A percentile compares a stretch with the other conserved stretches of the same genome.
These are phyloP conservation scores for Crithidia sp. DNA, from an alignment of 208 protist genomes.

Conservation along the genomic window DNA sequence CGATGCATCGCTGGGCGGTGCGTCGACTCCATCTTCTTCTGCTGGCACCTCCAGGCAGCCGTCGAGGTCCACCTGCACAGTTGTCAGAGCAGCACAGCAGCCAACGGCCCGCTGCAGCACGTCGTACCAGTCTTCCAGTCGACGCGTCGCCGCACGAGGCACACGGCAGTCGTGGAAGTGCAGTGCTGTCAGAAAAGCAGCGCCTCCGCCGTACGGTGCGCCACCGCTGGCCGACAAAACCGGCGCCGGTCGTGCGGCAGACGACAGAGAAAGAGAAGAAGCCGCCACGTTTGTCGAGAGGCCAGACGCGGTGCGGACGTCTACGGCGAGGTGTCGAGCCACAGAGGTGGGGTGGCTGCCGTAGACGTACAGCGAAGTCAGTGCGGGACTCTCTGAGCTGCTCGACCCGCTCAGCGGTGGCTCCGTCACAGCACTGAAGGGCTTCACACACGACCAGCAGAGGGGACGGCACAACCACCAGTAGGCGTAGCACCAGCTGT, in stretches of 20 bases:
- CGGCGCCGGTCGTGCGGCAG: too few relatives aligned
- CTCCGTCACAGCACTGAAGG: neutral
- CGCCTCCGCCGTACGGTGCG: too few relatives aligned
- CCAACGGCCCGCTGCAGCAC: neutral
- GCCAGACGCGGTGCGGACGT: neutral
- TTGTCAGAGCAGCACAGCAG: conserved; percentile 1
- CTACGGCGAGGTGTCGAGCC: neutral
- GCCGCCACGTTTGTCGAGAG: neutral
- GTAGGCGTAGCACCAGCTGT: conserved; percentile 14
- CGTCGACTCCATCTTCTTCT: neutral
- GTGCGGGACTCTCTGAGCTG: too few relatives aligned
- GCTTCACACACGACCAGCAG: neutral
- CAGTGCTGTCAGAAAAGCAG: conserved; percentile 7
- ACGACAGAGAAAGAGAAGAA: too few relatives aligned
- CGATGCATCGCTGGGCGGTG: too few relatives aligned
- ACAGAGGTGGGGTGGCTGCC: conserved; percentile 15
- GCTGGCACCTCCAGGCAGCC: neutral
- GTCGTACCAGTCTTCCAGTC: neutral
- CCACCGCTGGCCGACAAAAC: too few relatives aligned
- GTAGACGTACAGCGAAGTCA: conserved; percentile 14
- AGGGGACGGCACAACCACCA: conserved; percentile 26
- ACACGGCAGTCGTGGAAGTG: conserved; percentile 18
- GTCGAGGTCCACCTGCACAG: conserved; percentile 16
- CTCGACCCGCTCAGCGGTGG: too few relatives aligned
- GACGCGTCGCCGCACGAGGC: neutral